These are phyloP conservation scores for Echria macrotheca DNA, from an alignment of 495 filamentous ascomycete genomes.

Conservation along the genomic window DNA sequence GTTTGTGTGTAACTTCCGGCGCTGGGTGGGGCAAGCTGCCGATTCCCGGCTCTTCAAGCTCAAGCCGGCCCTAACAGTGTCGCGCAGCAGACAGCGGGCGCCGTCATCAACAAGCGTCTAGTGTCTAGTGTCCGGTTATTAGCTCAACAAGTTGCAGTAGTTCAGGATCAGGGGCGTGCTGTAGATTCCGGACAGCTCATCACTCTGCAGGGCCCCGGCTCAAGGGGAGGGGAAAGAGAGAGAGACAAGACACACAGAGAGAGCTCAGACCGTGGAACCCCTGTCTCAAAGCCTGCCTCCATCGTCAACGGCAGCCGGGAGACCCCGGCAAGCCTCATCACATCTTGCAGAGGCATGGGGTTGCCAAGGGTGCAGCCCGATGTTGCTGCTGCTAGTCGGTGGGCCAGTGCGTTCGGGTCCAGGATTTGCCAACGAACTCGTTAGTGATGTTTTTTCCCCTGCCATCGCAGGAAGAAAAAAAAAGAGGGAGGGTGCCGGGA, in stretches of 20 bases:
- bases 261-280: conserved; percentile 24
- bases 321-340: conserved; percentile 20
- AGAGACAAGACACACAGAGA: too few relatives aligned
- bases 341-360: conserved; percentile 15
- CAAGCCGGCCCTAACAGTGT: conserved; percentile 9
- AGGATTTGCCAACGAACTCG: conserved; percentile 5
- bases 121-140: too few relatives aligned
- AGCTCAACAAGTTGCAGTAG: too few relatives aligned
- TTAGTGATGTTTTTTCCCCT: neutral
- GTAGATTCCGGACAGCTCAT: conserved; percentile 7
- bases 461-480: too few relatives aligned
- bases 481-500: conserved; percentile 7
- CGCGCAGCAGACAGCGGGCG: conserved; percentile 16
- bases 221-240: neutral
- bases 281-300: conserved; percentile 14
- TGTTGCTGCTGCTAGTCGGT: conserved; percentile 13
- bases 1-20: too few relatives aligned
- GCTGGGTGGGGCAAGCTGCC: too few relatives aligned
- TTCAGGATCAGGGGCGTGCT: conserved; percentile 13
- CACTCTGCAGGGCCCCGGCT: conserved; percentile 2
- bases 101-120: conserved; percentile 7
- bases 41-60: neutral
- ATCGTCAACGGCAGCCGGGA: conserved; percentile 25
- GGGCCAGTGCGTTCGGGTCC: conserved; percentile 25
- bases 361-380: conserved; percentile 14